Percentiles rank a stretch among this genome's conserved stretches.
Evolutionary conservation across 2,329 filamentous ascomycete species (phyloP).

Genomic region (Iodosphaeria phyllophila): DNA sequence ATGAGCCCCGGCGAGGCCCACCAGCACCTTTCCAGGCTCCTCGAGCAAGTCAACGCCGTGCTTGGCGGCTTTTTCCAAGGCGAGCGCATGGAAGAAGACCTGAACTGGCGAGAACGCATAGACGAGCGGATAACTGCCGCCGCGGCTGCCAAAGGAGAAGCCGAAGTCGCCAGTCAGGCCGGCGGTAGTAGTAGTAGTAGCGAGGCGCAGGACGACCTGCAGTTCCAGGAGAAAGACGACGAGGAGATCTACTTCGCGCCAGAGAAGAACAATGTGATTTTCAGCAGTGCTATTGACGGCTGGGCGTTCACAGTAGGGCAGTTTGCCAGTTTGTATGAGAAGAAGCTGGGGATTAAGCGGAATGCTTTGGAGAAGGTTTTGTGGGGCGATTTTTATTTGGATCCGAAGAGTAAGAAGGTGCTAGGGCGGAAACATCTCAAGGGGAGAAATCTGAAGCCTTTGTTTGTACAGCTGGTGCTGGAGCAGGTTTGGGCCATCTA

Average conservation of each 20-base stretch:
- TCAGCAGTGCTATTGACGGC: constrained; percentile 93
- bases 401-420: constrained; percentile 92
- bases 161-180: constrained; percentile 25
- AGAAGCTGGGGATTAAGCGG: constrained; percentile 89
- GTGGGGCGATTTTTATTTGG: constrained; percentile 93
- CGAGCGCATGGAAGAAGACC: constrained; percentile 94
- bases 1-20: constrained; percentile 86
- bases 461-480: constrained; percentile 92
- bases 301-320: constrained; percentile 97
- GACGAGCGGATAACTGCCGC: constrained; percentile 67
- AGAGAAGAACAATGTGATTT: constrained; percentile 97
- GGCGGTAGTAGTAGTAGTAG: too few species aligned
- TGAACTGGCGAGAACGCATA: constrained; percentile 86
- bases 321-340: constrained; percentile 85
- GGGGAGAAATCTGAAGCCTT: constrained; percentile 76
- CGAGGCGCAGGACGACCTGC: constrained; percentile 42
- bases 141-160: constrained; percentile 42
- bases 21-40: constrained; percentile 66
- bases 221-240: constrained; percentile 82
- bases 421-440: constrained; percentile 83
- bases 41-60: constrained; percentile 95
- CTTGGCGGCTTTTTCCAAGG: constrained; percentile 96
- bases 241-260: constrained; percentile 97
- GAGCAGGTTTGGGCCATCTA: constrained; percentile 96
- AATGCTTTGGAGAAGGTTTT: constrained; percentile 77